A percentile compares a stretch with the other conserved stretches of the same genome.
Conservation (phyloP, 2,329 filamentous ascomycete genomes). For the Xylariaceae sp. region DNA sequence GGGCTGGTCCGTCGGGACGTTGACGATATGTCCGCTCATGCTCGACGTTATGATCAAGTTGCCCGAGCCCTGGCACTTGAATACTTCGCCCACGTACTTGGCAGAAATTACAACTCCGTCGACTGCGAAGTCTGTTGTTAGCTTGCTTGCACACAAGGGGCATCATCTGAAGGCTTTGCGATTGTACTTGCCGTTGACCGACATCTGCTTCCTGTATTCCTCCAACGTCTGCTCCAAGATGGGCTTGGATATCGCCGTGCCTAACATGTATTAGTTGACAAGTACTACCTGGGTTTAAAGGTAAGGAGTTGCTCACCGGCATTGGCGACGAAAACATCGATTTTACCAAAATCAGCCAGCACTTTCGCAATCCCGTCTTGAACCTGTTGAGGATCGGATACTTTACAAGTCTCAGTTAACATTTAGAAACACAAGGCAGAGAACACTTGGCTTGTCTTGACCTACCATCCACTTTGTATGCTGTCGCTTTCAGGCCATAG, state of each 20-base stretch:
- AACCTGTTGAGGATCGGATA: slow-evolving; percentile 13
- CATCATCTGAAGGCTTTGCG: no score
- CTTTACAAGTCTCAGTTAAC: slow-evolving; percentile 6
- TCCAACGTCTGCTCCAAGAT: slow-evolving; percentile 15
- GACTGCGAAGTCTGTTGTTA: no score
- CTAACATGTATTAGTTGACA: slow-evolving; percentile 6
- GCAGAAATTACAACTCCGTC: slow-evolving; percentile 16
- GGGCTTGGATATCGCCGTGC: slow-evolving; percentile 16
- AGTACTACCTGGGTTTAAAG: no score
- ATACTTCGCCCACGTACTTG: slow-evolving; percentile 19
- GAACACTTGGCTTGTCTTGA: neutral
- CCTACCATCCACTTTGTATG: slow-evolving; percentile 17
- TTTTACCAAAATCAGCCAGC: slow-evolving; percentile 14
- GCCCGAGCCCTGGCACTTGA: slow-evolving; percentile 16
- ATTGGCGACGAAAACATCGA: slow-evolving; percentile 20
- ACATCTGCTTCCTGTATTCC: slow-evolving; percentile 17
- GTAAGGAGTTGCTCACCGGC: slow-evolving; percentile 18
- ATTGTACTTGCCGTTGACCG: slow-evolving; percentile 13
- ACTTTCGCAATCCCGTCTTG: slow-evolving; percentile 14
- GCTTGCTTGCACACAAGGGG: no score
- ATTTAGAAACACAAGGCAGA: neutral
- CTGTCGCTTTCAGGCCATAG: slow-evolving; percentile 10
- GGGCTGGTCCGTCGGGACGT: slow-evolving; percentile 48
- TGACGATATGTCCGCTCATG: slow-evolving; percentile 46
- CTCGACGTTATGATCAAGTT: slow-evolving; percentile 23